phyloP scores from a whole-genome alignment of 257 asterid species.

The Cruciata laevipes region DNA sequence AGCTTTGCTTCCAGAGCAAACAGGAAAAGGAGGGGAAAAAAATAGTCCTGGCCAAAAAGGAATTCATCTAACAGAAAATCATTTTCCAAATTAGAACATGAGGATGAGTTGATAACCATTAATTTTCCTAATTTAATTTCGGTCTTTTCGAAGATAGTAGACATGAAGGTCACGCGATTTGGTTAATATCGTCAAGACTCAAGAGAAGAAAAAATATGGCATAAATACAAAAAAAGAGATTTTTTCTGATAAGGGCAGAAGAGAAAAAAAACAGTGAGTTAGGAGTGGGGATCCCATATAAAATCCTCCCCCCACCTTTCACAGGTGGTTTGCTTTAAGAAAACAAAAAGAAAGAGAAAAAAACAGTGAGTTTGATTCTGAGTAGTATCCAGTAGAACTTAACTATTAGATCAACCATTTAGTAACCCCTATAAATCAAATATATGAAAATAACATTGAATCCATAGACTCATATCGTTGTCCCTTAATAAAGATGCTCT shows the following conservation, averaged over 20 bases:
- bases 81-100: neutral
- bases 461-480: neutral
- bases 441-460: neutral
- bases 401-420: neutral
- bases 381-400: neutral
- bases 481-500: neutral
- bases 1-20: neutral
- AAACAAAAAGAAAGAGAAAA: too few species aligned
- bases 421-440: neutral
- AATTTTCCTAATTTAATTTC: neutral
- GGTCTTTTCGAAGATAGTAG: neutral
- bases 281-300: too few species aligned
- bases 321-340: too few species aligned
- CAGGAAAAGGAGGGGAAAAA: neutral
- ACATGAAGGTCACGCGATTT: neutral
- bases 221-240: neutral
- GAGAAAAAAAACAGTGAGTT: too few species aligned
- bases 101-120: neutral
- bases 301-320: too few species aligned
- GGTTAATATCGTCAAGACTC: neutral
- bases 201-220: neutral
- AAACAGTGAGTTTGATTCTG: neutral
- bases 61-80: neutral
- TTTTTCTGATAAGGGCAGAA: neutral
- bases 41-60: neutral